Evolutionary conservation across 1,139 yeast species (phyloP), one percentile per base, ranked within the genome.

Genomic region (Meyerozyma athensensis): DNA sequence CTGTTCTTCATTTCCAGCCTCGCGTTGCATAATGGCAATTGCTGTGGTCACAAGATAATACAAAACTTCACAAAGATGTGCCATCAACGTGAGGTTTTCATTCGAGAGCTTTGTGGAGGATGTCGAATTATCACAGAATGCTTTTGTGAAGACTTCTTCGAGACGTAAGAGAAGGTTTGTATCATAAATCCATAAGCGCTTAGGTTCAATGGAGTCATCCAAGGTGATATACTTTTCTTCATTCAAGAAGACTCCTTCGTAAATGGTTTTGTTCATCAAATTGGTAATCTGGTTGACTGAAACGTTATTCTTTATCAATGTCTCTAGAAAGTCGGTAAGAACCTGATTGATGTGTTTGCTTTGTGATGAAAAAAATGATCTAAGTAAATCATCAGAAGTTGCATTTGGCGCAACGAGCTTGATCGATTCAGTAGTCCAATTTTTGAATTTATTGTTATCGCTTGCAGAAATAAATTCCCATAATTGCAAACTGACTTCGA

Each of bases 401-500:
- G 5, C 34, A 12, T 18, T 18, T 2, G 30, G 14, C 7, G 16
- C 7, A 38, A 38, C 3, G 38, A 8, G 18, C 24, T 24, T 28
- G 2, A 28, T 28, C 12, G 32, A 9, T 4, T 28, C 20, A 4
- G 14, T 14, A 5, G 19, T 4, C 32, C 32, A 28, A 4, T 6
- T 4, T 14, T 28, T 28, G 9, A 18, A 10, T 16, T 28, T 10
- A 17, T 12, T 13, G 9, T 6, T 6, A 18, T 16, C 20, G 13
- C 49, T 50, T 4, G 50, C 44, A 37, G 64, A 63, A 8, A 74
- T 48, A 12, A 50, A 44, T 4, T 50, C 49, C 78, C 83, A 79
- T 9, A 84, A 55, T 17, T 63, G 65, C 35, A 61, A 56, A 1
- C 83, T 76, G 4, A 83, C 75, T 21, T 72, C 70, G 30, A 79